Conservation (phyloP, 108 stramenopile species). For the Skeletonema tropicum region DNA sequence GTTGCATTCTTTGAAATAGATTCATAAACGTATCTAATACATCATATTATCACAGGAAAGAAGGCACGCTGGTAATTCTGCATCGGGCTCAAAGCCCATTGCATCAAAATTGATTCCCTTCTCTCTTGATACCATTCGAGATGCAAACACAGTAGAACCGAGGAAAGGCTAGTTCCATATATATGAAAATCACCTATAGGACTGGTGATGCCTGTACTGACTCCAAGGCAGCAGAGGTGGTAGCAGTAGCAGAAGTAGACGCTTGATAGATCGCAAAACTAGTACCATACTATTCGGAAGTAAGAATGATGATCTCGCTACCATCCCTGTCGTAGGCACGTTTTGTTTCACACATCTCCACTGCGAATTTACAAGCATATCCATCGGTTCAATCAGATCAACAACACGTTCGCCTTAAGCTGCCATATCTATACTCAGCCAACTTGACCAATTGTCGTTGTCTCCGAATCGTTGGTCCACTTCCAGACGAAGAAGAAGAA, state of each 20-base stretch:
- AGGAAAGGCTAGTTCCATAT: slow-evolving; percentile 81
- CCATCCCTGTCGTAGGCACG: slow-evolving; percentile 2
- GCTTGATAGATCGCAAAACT: too few relatives aligned
- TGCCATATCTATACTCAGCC: slow-evolving; percentile 72
- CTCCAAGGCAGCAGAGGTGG: slow-evolving; percentile 5
- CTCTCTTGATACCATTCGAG: slow-evolving; percentile 68
- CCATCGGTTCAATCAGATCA: slow-evolving; percentile 79
- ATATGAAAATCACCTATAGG: slow-evolving; percentile 61
- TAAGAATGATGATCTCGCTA: too few relatives aligned
- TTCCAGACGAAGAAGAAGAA: not conserved
- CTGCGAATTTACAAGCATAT: too few relatives aligned
- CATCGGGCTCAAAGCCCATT: slow-evolving; percentile 42
- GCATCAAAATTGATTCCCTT: slow-evolving; percentile 67
- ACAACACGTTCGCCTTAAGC: slow-evolving; percentile 82
- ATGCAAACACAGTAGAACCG: slow-evolving; percentile 68
- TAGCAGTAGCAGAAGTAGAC: slow-evolving; percentile 21
- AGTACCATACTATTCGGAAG: not conserved
- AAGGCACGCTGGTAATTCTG: slow-evolving; percentile 74
- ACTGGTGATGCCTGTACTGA: slow-evolving; percentile 25
- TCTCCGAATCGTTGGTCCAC: slow-evolving; percentile 31
- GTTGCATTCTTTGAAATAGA: too few relatives aligned
- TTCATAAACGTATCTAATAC: slow-evolving; percentile 80
- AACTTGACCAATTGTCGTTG: slow-evolving; percentile 61
- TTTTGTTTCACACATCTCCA: too few relatives aligned
- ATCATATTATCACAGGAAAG: slow-evolving; percentile 60